Percentiles rank a stretch among this genome's conserved stretches.
These are phyloP conservation scores for Globisporangium ultimum DNA, from an alignment of 352 stramenopile genomes.

Conservation along the genomic window DNA sequence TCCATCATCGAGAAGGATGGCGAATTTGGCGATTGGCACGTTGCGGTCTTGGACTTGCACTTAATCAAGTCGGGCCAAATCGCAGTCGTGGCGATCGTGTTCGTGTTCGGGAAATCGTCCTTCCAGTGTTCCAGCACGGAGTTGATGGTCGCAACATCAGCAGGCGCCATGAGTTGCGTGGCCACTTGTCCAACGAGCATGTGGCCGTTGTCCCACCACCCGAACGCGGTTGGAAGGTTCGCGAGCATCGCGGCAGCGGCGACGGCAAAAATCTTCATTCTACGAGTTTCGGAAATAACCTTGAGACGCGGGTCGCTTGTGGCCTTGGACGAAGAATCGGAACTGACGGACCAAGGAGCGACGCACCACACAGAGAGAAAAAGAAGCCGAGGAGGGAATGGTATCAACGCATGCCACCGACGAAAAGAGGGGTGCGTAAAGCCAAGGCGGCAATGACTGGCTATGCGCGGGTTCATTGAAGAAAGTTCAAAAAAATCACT, in stretches of 20 bases:
- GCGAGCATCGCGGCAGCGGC: conserved; percentile 8
- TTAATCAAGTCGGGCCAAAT: conserved; percentile 66
- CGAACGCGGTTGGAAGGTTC: conserved; percentile 22
- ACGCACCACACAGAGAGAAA: too few species aligned
- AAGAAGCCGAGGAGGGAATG: too few species aligned
- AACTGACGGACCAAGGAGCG: too few species aligned
- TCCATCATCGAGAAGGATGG: conserved; percentile 40
- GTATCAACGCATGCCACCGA: too few species aligned
- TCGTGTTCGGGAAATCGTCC: conserved; percentile 57
- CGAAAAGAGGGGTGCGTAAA: too few species aligned
- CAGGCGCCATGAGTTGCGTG: conserved; percentile 40
- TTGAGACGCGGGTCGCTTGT: too few species aligned
- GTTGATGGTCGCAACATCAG: conserved; percentile 47
- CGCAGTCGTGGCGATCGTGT: conserved; percentile 34
- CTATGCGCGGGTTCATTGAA: too few species aligned
- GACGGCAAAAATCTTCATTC: conserved; percentile 33
- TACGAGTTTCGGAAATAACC: too few species aligned
- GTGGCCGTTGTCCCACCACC: conserved; percentile 68
- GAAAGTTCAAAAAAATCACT: too few species aligned
- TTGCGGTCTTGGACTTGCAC: conserved; percentile 35
- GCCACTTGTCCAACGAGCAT: conserved; percentile 56
- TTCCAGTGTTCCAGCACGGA: conserved; percentile 41
- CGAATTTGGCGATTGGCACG: conserved; percentile 25
- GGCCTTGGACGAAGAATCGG: too few species aligned
- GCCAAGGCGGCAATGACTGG: too few species aligned